Conservation (phyloP, 306 rosid species). For the Inga leiocalycina region DNA sequence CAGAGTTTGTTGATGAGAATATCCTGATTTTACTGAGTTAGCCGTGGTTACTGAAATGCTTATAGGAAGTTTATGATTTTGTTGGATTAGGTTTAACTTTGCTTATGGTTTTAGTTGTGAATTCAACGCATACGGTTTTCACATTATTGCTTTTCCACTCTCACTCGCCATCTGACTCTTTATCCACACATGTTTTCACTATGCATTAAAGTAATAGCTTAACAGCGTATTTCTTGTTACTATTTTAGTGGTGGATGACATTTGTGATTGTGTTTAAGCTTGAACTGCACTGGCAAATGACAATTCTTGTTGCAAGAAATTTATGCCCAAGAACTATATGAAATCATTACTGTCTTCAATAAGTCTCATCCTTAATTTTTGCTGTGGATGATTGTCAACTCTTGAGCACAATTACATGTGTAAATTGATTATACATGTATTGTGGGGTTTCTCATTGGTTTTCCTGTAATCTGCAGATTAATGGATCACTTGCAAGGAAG, state of each 20-base stretch:
- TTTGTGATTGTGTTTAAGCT: not conserved
- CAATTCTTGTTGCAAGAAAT: not conserved
- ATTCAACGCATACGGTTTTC: not conserved
- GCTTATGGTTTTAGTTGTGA: not conserved
- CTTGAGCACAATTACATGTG: not conserved
- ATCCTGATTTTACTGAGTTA: not conserved
- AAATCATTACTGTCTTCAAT: not conserved
- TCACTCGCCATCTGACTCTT: not conserved
- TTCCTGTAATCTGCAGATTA: slow-evolving; percentile 44
- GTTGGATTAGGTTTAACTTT: not conserved
- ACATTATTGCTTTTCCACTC: not conserved
- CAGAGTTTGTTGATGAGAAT: not conserved
- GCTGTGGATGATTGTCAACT: not conserved
- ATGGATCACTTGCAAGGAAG: slow-evolving; percentile 69
- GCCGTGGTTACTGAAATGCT: not conserved
- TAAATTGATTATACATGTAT: not conserved
- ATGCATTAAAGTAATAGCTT: not conserved
- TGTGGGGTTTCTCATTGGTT: not conserved
- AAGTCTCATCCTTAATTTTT: not conserved
- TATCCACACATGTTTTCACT: not conserved
- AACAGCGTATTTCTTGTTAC: not conserved
- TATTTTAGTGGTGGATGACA: not conserved
- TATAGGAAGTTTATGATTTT: not conserved
- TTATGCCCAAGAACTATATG: not conserved
- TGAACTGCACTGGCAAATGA: not conserved